Evolutionary conservation across 805 yeast species (phyloP), one percentile per base, ranked within the genome.

Genomic region (Sugiyamaella floridensis): DNA sequence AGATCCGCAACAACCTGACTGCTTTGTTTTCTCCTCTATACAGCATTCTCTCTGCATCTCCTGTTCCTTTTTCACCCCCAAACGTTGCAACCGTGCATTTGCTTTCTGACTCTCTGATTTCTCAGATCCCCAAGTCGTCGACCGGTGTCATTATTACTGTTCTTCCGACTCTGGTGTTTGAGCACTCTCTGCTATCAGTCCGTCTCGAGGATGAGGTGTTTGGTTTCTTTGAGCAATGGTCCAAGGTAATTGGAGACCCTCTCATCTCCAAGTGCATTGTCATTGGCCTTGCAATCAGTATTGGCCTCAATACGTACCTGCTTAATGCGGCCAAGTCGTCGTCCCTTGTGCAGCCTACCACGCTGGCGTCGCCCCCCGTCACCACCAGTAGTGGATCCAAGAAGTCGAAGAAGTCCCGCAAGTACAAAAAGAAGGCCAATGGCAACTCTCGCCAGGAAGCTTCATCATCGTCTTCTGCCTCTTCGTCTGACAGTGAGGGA

Each of bases 231-330:
- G 80, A 78, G 42, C 74, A 74, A 48, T 67, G 89, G 56, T 82
- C 88, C 55, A 65, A 64, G 53, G 86, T 90, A 16, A 84, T 90
- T 52, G 80, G 85, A 61, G 97, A 90, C 67, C 85, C 83, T 51
- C 72, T 88, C 56, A 78, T 89, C 59, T 82, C 93, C 56, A 90
- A 90, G 66, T 79, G 83, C 57, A 74, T 89, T 49, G 78, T 90
- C 45, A 75, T 86, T 56, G 82, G 81, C 10, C 80, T 90, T 55
- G 82, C 85, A 22, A 71, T 87, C 58, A 86, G 95, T 58, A 78
- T 88, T 51, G 82, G 85, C 5, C 82, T 87, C 58, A 93, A 93
- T 67, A 81, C 86, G 48, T 92, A 90, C 68, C 76, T 93, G 59
- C 77, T 92, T 67, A 88, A 89, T 63, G 93, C 88, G 53, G 85